Conservation (phyloP, 1,139 yeast genomes). For the Protomyces inundatus region DNA sequence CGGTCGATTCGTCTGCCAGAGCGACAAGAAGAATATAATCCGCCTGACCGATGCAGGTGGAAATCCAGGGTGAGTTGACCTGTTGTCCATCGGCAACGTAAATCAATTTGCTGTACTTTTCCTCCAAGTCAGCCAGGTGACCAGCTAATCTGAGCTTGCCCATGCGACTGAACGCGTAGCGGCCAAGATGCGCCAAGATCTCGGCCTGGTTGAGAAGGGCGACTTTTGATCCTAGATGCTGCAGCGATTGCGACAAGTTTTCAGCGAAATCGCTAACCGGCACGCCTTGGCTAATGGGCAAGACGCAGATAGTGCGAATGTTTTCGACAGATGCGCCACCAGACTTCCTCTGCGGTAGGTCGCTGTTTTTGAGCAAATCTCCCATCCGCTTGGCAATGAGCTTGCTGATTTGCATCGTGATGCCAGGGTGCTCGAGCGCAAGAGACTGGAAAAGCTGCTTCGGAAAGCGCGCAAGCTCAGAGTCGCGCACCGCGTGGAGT, state of each 20-base stretch:
- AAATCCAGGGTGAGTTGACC: conserved; percentile 81
- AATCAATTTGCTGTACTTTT: conserved; percentile 74
- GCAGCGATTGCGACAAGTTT: conserved; percentile 62
- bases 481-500: conserved; percentile 82
- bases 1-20: conserved; percentile 55
- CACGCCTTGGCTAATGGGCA: conserved; percentile 72
- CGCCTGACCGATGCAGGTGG: conserved; percentile 88
- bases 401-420: conserved; percentile 84
- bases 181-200: conserved; percentile 72
- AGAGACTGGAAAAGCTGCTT: conserved; percentile 79
- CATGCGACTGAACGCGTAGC: conserved; percentile 87
- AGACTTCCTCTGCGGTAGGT: background rate
- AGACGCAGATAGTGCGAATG: conserved; percentile 74
- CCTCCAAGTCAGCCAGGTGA: conserved; percentile 85
- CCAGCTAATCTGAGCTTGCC: conserved; percentile 83
- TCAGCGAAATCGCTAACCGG: conserved; percentile 85
- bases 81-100: conserved; percentile 78
- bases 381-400: conserved; percentile 71
- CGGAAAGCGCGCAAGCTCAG: conserved; percentile 90
- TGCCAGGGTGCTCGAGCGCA: conserved; percentile 76
- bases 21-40: conserved; percentile 65
- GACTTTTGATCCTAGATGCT: conserved; percentile 44
- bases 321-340: conserved; percentile 33
- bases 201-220: conserved; percentile 80
- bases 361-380: conserved; percentile 33